Percentiles rank a stretch among this genome's conserved stretches.
Evolutionary conservation across 352 stramenopile species (phyloP).

Genomic region (Globisporangium paroecandrum): DNA sequence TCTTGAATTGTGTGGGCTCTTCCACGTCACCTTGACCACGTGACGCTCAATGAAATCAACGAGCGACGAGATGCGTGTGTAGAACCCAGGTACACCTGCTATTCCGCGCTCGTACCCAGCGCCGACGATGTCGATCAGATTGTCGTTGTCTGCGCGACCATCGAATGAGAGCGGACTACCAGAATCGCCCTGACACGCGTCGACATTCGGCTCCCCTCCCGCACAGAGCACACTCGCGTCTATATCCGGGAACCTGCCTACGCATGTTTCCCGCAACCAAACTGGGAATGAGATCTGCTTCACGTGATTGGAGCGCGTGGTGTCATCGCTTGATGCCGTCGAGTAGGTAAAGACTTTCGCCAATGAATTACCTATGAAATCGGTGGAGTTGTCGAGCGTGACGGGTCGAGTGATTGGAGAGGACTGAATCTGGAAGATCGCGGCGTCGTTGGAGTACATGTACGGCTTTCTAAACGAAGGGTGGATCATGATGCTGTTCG

Average conservation of each 20-base stretch:
- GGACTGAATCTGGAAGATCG: background rate
- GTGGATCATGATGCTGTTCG: slow-evolving; percentile 3
- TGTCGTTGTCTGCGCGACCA: background rate
- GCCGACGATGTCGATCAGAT: background rate
- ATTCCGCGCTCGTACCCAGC: background rate
- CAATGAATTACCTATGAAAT: background rate
- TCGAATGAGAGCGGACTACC: background rate
- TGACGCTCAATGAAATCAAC: background rate
- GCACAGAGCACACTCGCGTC: background rate
- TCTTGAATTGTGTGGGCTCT: background rate
- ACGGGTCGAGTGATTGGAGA: background rate
- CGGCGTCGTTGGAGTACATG: background rate
- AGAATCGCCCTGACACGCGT: background rate
- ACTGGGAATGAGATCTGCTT: background rate
- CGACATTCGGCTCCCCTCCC: background rate
- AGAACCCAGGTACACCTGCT: background rate
- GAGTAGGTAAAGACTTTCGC: background rate
- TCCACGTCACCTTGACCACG: slow-evolving; percentile 2
- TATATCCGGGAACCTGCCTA: too few relatives aligned
- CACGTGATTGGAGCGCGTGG: background rate
- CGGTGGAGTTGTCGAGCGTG: background rate
- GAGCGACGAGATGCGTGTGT: background rate
- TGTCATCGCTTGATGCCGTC: background rate
- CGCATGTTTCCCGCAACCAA: background rate
- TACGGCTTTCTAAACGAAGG: background rate